Base-by-base conservation (phyloP, 2,329 filamentous ascomycete species). In the Rhytidhysteron rufulum region DNA sequence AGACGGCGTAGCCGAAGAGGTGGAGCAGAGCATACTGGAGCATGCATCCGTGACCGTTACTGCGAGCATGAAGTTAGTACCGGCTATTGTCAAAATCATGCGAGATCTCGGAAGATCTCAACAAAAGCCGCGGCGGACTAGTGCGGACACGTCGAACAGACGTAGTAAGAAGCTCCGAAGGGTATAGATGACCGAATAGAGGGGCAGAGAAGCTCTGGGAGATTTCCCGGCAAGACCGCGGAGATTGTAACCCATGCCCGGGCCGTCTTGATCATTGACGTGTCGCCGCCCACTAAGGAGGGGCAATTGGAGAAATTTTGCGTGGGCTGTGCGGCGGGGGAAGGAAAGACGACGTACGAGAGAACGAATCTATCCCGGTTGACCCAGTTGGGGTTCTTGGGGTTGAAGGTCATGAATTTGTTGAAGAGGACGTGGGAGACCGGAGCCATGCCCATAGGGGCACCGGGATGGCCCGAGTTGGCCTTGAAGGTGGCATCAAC, bases 361-460 rank as follows among this genome's bases (percentile, higher is more conserved):
- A 98, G 89, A 49, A 98, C 89, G 66, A 98, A 98, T 70, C 93
- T 86, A 74, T 98, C 93, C 65, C 93, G 85, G 82, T 97, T 97
- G 61, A 93, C 64, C 90, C 90, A 98, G 53, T 88, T 79, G 59
- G 93, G 88, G 82, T 95, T 96, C 85, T 96, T 94, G 62, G 93
- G 93, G 85, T 97, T 98, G 82, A 96, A 98, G 70, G 75, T 94
- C 88, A 98, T 88, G 80, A 96, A 94, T 73, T 93, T 94, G 82
- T 95, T 95, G 78, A 88, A 98, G 53, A 98, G 82, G 63, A 97
- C 88, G 79, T 97, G 93, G 70, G 93, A 85, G 64, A 90, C 83
- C 49, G 93, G 91, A 64, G 93, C 93, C 88, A 97, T 79, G 66
- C 81, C 83, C 93, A 98, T 98, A 63, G 93, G 93, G 70, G 93